A percentile compares a stretch with the other conserved stretches of the same genome.
These are phyloP conservation scores for Lindgomyces ingoldianus DNA, from an alignment of 495 filamentous ascomycete species.

Conservation along the genomic window DNA sequence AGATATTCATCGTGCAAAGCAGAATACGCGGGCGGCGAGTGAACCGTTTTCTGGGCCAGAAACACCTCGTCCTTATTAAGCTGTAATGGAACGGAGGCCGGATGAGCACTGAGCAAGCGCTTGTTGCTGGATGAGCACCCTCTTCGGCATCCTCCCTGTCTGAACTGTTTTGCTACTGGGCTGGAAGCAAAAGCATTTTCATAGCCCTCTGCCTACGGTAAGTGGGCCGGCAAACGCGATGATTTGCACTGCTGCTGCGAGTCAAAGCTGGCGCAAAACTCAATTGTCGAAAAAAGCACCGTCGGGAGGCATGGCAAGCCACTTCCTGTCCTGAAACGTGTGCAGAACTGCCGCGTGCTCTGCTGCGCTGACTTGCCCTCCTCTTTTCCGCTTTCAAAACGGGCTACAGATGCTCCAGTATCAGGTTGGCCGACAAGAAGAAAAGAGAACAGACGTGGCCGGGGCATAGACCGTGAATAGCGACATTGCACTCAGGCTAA, in stretches of 20 bases:
- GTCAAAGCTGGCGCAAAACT: conserved; percentile 5
- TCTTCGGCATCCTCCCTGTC: no score
- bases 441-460: neutral
- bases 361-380: neutral
- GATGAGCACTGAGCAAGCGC: no score
- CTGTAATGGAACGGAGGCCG: no score
- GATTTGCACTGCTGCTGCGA: conserved; percentile 36
- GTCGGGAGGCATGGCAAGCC: neutral
- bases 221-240: conserved; percentile 34
- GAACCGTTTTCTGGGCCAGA: conserved; percentile 27
- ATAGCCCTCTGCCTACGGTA: conserved; percentile 4
- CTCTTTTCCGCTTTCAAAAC: conserved; percentile 20
- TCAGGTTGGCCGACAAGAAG: conserved; percentile 25
- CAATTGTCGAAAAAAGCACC: neutral
- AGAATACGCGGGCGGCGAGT: conserved; percentile 1
- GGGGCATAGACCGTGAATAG: conserved; percentile 7
- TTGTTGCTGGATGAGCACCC: no score
- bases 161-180: conserved; percentile 9
- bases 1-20: conserved; percentile 27
- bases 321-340: conserved; percentile 16
- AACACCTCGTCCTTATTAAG: conserved; percentile 24
- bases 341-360: conserved; percentile 14
- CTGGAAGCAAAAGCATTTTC: neutral
- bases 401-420: conserved; percentile 20
- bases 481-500: conserved; percentile 33